These are phyloP conservation scores for Mycosphaerelloides madeirae DNA, from an alignment of 2,329 filamentous ascomycete genomes.

Conservation along the genomic window DNA sequence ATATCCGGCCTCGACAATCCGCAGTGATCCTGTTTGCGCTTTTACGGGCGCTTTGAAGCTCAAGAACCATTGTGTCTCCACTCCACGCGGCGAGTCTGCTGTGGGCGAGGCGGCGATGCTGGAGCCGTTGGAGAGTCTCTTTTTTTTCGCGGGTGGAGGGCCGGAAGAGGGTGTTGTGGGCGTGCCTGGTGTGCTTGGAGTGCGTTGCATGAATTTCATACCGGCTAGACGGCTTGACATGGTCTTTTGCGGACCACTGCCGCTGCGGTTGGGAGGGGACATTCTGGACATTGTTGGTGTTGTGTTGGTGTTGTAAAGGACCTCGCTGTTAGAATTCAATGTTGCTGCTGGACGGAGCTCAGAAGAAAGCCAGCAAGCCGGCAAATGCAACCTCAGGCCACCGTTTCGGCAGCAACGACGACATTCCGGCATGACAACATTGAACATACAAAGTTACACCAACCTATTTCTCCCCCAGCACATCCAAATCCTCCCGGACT, in stretches of 20 bases:
- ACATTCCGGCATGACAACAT: no score
- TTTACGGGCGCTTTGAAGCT: slow-evolving; percentile 45
- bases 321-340: no score
- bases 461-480: no score
- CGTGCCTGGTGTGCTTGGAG: slow-evolving; percentile 57
- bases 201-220: slow-evolving; percentile 84
- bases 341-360: no score
- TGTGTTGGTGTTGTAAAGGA: neutral
- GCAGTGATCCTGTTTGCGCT: slow-evolving; percentile 35
- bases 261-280: slow-evolving; percentile 11
- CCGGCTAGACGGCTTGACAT: slow-evolving; percentile 86
- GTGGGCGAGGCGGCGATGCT: slow-evolving; percentile 37
- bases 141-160: slow-evolving; percentile 58
- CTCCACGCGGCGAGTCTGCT: slow-evolving; percentile 49
- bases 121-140: slow-evolving; percentile 48
- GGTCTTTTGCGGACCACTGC: slow-evolving; percentile 51
- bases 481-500: no score
- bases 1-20: slow-evolving; percentile 59
- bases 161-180: slow-evolving; percentile 39
- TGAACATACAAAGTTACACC: no score
- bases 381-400: no score
- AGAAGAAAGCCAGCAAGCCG: no score
- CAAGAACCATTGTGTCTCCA: slow-evolving; percentile 68
- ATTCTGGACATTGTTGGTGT: neutral
- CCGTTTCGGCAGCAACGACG: no score